Base-by-base conservation (phyloP, 1,139 yeast species). In the Hansenula lynferdii region DNA sequence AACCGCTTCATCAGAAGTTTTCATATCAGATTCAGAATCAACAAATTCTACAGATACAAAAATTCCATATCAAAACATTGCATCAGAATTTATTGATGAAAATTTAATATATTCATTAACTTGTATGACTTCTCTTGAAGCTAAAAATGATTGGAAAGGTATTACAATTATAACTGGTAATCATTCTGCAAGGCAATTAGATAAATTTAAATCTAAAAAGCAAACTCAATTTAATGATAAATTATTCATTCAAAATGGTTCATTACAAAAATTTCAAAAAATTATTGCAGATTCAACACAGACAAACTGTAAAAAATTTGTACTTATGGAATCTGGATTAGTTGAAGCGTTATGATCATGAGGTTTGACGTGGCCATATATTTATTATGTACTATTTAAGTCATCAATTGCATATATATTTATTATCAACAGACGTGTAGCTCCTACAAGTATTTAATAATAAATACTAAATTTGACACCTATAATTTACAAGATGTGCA, bases 101-200 rank as follows among this genome's bases (percentile, higher is more conserved):
- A 25, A 34, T n/a, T 24, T 41, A 12, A 36, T 41, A 3, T 36
- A 38, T 32, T 31, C 42, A 20, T 25, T 38, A 19, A 39, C 42
- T 18, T 37, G 40, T 23, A 41, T 41, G 12, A 34, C 23, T 9
- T 18, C 35, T n/a, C 18, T 39, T 10, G 42, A 41, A 24, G 37
- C 44, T 8, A 36, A 28, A 15, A 25, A 27, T 6, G 23, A 28
- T 4, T 41, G 44, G 42, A 34, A 32, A 22, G 42, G 44, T 10
- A 30, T 51, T 59, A 39, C 53, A 49, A 37, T 48, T 44, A 16
- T 62, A 56, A 37, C 61, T 53, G 32, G 45, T 29, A 19, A 62
- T 54, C 15, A 63, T 40, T 12, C 47, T 50, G 7, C 19, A 11
- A 6, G 24, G 17, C 9, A 26, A 14, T n/a, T 15, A 10, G 3